Evolutionary conservation across 768 basidiomycete genomes (phyloP), one percentile per base, ranked within the genome.

Genomic region (Serendipita sp.): DNA sequence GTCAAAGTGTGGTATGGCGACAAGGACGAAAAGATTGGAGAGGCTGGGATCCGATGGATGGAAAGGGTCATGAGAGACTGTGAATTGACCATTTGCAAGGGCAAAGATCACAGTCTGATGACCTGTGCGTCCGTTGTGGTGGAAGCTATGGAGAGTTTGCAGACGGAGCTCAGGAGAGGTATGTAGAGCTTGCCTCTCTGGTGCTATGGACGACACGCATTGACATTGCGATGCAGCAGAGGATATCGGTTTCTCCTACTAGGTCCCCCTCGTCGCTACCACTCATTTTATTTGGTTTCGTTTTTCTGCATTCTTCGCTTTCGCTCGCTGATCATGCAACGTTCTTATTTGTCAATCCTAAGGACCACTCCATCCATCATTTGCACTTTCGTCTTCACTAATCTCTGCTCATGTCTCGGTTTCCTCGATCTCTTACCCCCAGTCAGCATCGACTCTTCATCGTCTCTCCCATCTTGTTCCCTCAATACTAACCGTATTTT

Each of bases 1-100:
- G 86, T 90, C 50, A 82, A 81, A 44, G 84, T 99, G 42, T 97
- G 91, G 91, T 92, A 92, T 66, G 95, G 95, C 2, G 88, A 92
- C 67, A 81, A 79, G 66, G 95, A 99, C 72, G 95, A 97, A 73
- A 87, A 86, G 74, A 95, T 99, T 64, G 85, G 86, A 34, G 87
- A 95, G 71, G 84, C 86, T 67, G 88, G 90, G 48, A 85, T 98
- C 42, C 75, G 87, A 67, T 95, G 91, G 90, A 89, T 93, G 88
- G 89, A 93, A 72, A 82, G 81, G 65, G 82, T 80, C 38, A 89
- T 93, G 87, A 80, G 83, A 20, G 78, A 79, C 45, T 95, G 92
- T 70, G 76, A 78, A 45, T 83, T 99, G 41, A 82, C 84, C 68
- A 84, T 96, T 43, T 83, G 94, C 61, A 83, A 81, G 68, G 89